These are phyloP conservation scores for Suhomyces pyralidae DNA, from an alignment of 805 yeast species.

Conservation along the genomic window DNA sequence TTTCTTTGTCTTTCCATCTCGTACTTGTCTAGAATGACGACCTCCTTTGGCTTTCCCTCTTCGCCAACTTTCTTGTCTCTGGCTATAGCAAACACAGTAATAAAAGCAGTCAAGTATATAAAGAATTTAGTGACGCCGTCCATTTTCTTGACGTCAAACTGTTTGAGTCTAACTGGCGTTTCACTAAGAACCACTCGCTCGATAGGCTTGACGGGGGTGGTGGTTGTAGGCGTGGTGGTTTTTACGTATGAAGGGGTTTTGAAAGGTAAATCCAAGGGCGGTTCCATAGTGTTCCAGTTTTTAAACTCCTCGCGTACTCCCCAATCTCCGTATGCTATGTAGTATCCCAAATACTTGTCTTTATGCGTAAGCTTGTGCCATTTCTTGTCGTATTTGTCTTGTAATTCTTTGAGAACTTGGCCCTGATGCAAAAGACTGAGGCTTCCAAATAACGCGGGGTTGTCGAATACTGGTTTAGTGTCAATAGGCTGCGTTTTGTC, in stretches of 20 bases:
- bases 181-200: slow-evolving; percentile 43
- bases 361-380: slow-evolving; percentile 53
- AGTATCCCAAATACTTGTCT: slow-evolving; percentile 56
- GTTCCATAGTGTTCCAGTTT: slow-evolving; percentile 39
- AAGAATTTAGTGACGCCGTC: slow-evolving; percentile 58
- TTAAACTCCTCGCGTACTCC: slow-evolving; percentile 63
- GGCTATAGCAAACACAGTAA: slow-evolving; percentile 50
- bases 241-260: slow-evolving; percentile 34
- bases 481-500: slow-evolving; percentile 48
- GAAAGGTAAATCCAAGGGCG: slow-evolving; percentile 65
- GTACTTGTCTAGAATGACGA: slow-evolving; percentile 38
- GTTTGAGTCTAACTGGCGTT: slow-evolving; percentile 42
- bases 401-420: slow-evolving; percentile 52
- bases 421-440: slow-evolving; percentile 52
- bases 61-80: slow-evolving; percentile 54
- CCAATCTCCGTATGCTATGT: slow-evolving; percentile 65
- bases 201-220: slow-evolving; percentile 29
- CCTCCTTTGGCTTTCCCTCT: slow-evolving; percentile 39
- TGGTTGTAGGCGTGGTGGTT: slow-evolving; percentile 21
- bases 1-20: slow-evolving; percentile 22
- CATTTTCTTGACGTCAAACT: slow-evolving; percentile 47
- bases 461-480: slow-evolving; percentile 37
- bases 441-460: slow-evolving; percentile 32
- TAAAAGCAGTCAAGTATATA: slow-evolving; percentile 45
- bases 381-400: slow-evolving; percentile 45